phyloP scores from a whole-genome alignment of 2,329 filamentous ascomycete genomes.

The Dothideomycetes sp. region DNA sequence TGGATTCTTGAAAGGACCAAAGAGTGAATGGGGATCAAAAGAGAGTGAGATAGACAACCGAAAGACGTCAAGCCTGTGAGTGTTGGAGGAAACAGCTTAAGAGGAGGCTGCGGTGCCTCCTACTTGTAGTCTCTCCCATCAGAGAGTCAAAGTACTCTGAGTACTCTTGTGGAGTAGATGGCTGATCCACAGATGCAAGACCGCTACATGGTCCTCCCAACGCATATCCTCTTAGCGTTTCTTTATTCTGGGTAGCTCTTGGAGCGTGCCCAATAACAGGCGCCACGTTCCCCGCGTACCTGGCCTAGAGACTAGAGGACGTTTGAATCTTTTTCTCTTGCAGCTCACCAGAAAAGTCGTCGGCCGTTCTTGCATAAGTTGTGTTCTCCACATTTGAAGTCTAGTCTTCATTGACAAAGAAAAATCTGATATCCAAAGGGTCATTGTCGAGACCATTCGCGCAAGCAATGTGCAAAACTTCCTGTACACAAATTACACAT shows the following conservation, averaged over 20 bases:
- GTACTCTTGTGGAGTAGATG: constrained; percentile 8
- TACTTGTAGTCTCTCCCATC: constrained; percentile 10
- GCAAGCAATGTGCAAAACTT: neutral
- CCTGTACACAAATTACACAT: neutral
- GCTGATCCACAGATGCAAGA: constrained; percentile 8
- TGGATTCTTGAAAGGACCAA: constrained; percentile 14
- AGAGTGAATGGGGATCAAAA: constrained; percentile 11
- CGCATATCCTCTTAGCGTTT: constrained; percentile 8
- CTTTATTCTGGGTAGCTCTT: constrained; percentile 5
- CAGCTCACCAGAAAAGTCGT: constrained; percentile 10
- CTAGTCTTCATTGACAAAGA: constrained; percentile 1
- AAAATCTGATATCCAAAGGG: neutral
- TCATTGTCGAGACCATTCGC: neutral
- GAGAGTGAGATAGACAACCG: constrained; percentile 9
- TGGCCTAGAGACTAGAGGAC: constrained; percentile 7
- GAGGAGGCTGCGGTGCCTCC: neutral
- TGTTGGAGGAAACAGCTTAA: neutral
- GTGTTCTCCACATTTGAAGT: constrained; percentile 4
- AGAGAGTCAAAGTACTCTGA: constrained; percentile 1
- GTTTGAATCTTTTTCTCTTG: constrained; percentile 8
- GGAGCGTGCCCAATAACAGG: constrained; percentile 5
- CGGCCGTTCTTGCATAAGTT: constrained; percentile 4
- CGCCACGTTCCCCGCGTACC: constrained; percentile 3
- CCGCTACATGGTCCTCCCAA: constrained; percentile 10
- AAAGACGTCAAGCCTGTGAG: constrained; percentile 14